Base-by-base conservation (phyloP, 2,329 filamentous ascomycete genomes). In the Calonectria crousiana region DNA sequence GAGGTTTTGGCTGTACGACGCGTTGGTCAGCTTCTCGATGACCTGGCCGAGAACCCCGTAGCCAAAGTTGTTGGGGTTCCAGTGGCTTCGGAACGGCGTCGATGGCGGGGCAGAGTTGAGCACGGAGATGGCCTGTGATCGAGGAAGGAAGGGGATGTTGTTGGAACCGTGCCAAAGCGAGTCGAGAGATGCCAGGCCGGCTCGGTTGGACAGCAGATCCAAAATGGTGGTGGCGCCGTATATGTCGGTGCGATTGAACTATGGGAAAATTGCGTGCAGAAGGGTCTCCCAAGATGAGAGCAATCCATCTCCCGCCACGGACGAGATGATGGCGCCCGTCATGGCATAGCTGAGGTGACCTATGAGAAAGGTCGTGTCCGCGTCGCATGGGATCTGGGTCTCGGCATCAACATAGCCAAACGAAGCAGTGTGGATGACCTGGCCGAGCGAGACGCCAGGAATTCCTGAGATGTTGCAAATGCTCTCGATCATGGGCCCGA, bases 381-480 rank as follows among this genome's bases (percentile, higher is more conserved):
- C 38, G 23, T 60, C 6, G 16, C 38, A n/a, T 1, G 20, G 11
- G 20, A 60, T n/a, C 13, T 14, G 38, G 8, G 36, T 51, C 44
- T 58, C 49, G 14, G 36, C 20, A 9, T 69, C 52, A 11, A 14
- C 36, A 26, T 26, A 60, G 26, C 66, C 52, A 16, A 47, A 60
- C 32, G 26, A 47, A n/a, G 28, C 52, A 13, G 36, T 73, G 66
- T 69, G 56, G 13, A 73, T 49, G 41, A 69, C 36, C 10, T 69
- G 14, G 23, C 56, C 66, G 6, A 65, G 34, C 10, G 66, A 58
- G 11, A 73, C 34, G 20, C 71, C 66, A 6, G 66, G 71, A 14
- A 51, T 52, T 6, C 66, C 56, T 6, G 71, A 65, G 53, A 68
- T n/a, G 62, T 62, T 18, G 64, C 41, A 26, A 51, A 74, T 72